phyloP scores from a whole-genome alignment of 1,139 yeast species.

The Geotrichum klebahnii region DNA sequence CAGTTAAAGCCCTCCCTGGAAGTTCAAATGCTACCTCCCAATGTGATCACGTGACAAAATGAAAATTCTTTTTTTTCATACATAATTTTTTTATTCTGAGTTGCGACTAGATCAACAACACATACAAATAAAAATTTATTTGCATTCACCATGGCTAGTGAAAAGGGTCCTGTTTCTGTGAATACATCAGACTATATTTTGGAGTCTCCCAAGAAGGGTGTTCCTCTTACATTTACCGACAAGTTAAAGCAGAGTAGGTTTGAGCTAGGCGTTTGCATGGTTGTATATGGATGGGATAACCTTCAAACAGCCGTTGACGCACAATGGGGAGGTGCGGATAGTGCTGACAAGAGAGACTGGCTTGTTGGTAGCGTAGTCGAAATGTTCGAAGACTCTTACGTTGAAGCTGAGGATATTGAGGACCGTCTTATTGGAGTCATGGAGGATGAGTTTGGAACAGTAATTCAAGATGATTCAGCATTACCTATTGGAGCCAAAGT shows the following conservation, averaged over 20 bases:
- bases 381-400: slow-evolving; percentile 52
- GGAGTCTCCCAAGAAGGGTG: slow-evolving; percentile 46
- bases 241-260: slow-evolving; percentile 58
- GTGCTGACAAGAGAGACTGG: slow-evolving; percentile 93
- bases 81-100: too few species aligned
- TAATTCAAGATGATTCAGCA: slow-evolving; percentile 83
- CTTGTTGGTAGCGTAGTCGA: slow-evolving; percentile 78
- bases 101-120: background rate
- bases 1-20: too few species aligned
- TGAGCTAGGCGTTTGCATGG: slow-evolving; percentile 92
- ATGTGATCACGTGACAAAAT: too few species aligned
- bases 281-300: slow-evolving; percentile 83
- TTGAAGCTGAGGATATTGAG: slow-evolving; percentile 76
- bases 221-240: slow-evolving; percentile 31
- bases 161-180: background rate
- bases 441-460: slow-evolving; percentile 90
- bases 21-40: too few species aligned
- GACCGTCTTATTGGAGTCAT: slow-evolving; percentile 81
- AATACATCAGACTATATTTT: slow-evolving; percentile 44
- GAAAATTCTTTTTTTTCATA: too few species aligned
- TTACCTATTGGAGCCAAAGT: slow-evolving; percentile 65
- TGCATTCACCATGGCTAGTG: too few species aligned
- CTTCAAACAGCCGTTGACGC: slow-evolving; percentile 89
- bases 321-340: slow-evolving; percentile 92
- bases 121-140: too few species aligned